These are phyloP conservation scores for Peniophora sp. DNA, from an alignment of 1,284 basidiomycete species.

Conservation along the genomic window DNA sequence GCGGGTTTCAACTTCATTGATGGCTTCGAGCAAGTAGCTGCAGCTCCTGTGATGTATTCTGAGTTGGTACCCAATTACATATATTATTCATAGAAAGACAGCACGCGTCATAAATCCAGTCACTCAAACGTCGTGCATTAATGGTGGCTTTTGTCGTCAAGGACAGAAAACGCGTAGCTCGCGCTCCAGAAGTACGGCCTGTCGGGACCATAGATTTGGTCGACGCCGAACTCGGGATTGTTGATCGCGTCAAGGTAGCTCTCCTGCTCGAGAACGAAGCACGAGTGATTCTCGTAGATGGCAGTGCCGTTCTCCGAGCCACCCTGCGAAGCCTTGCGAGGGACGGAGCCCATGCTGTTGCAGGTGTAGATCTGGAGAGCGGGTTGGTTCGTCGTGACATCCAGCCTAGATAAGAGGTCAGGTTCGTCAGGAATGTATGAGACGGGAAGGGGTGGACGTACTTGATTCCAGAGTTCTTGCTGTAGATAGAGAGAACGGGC, in stretches of 20 bases:
- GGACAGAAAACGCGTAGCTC: slow-evolving; percentile 30
- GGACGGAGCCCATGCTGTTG: slow-evolving; percentile 35
- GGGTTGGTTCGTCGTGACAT: slow-evolving; percentile 36
- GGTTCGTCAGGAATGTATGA: background rate
- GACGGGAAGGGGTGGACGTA: slow-evolving; percentile 2
- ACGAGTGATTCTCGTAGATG: slow-evolving; percentile 33
- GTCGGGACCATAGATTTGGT: slow-evolving; percentile 36
- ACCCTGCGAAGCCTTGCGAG: slow-evolving; percentile 36
- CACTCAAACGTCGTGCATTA: too few relatives aligned
- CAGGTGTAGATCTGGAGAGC: slow-evolving; percentile 36
- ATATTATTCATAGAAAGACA: too few relatives aligned
- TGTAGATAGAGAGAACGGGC: slow-evolving; percentile 34
- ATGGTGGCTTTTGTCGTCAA: too few relatives aligned
- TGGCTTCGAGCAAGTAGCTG: too few relatives aligned
- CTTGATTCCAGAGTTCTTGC: slow-evolving; percentile 38
- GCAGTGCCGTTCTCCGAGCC: slow-evolving; percentile 20
- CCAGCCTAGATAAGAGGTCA: slow-evolving; percentile 23
- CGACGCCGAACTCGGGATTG: slow-evolving; percentile 33
- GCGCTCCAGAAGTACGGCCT: slow-evolving; percentile 33
- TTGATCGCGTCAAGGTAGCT: slow-evolving; percentile 42
- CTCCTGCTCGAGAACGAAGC: slow-evolving; percentile 42
- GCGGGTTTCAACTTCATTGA: too few relatives aligned
- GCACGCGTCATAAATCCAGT: too few relatives aligned
- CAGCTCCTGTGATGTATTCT: too few relatives aligned
- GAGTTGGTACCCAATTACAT: too few relatives aligned